Base-by-base conservation (phyloP, 768 basidiomycete species). In the Hysterangium stoloniferum region DNA sequence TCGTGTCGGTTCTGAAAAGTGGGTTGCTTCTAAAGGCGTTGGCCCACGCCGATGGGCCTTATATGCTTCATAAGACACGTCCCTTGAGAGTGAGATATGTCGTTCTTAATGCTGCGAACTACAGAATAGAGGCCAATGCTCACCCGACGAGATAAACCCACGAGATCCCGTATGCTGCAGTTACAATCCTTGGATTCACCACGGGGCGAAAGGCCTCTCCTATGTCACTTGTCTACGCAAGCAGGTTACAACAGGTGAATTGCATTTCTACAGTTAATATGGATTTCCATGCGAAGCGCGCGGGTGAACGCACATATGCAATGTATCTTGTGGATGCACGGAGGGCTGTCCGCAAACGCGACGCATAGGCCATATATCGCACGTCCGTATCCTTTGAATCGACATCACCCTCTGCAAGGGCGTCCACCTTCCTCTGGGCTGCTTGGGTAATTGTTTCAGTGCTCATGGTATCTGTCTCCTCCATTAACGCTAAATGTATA, bases 131-230 rank as follows among this genome's bases (percentile, higher is more conserved):
- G 12, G 28, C n/a, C 8, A 25, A 45, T 22, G 59, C 68, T 57
- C 57, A 74, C 73, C 83, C 85, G 13, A 73, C 71, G 36, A 91
- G 75, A 66, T 92, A 92, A 42, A 84, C 58, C 86, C 87, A 89
- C 0, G 84, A 86, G 46, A 90, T 66, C 12, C 84, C 87, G 61
- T 92, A 92, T 8, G 84, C 84, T 31, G 84, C 83, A 3, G 76
- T 77, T 11, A 92, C 86, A 13, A 84, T 54, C 62, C 73, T 74
- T 1, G 88, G 82, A 32, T 78, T 77, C 3, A 88, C 82, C 31
- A 90, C 77, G 1, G 87, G 86, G 8, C 88, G 72, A 62, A 90
- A 89, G 1, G 86, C 83, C 66, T 90, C 88, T 40, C 88, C 88
- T 22, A 89, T 69, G 59, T 88, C 86, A 66, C 84, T 86, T 36